phyloP scores from a whole-genome alignment of 768 basidiomycete genomes.

The Agaricus subrufescens region DNA sequence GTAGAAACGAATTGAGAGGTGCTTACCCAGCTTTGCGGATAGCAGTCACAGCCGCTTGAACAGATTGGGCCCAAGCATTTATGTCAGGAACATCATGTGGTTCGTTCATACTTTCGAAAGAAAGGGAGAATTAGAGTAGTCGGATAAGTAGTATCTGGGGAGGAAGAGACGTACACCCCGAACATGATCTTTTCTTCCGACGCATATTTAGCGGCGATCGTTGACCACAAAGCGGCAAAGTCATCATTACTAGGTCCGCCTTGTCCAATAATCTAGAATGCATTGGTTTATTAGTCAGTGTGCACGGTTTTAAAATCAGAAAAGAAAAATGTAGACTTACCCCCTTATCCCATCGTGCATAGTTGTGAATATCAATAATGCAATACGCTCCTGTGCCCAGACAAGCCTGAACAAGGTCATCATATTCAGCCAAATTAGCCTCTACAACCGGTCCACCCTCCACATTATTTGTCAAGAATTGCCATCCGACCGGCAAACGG shows the following conservation, averaged over 20 bases:
- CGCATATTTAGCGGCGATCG: slow-evolving; percentile 47
- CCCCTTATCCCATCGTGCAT: slow-evolving; percentile 48
- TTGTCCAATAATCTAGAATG: slow-evolving; percentile 49
- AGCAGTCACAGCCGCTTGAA: slow-evolving; percentile 59
- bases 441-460: slow-evolving; percentile 35
- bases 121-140: background rate
- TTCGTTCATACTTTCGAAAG: slow-evolving; percentile 50
- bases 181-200: slow-evolving; percentile 37
- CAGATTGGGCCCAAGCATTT: slow-evolving; percentile 40
- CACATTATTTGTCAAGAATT: slow-evolving; percentile 38
- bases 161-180: slow-evolving; percentile 34
- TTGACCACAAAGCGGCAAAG: slow-evolving; percentile 49
- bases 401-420: slow-evolving; percentile 45
- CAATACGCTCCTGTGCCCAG: slow-evolving; percentile 46
- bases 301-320: background rate
- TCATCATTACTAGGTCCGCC: slow-evolving; percentile 53
- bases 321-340: slow-evolving; percentile 16
- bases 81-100: slow-evolving; percentile 55
- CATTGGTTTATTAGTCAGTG: background rate
- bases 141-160: background rate
- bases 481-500: slow-evolving; percentile 61
- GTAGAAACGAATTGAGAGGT: background rate
- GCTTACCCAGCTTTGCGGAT: slow-evolving; percentile 49
- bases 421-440: slow-evolving; percentile 43
- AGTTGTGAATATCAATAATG: slow-evolving; percentile 59